phyloP scores from a whole-genome alignment of 2,329 filamentous ascomycete genomes.

The Fusarium sp. region DNA sequence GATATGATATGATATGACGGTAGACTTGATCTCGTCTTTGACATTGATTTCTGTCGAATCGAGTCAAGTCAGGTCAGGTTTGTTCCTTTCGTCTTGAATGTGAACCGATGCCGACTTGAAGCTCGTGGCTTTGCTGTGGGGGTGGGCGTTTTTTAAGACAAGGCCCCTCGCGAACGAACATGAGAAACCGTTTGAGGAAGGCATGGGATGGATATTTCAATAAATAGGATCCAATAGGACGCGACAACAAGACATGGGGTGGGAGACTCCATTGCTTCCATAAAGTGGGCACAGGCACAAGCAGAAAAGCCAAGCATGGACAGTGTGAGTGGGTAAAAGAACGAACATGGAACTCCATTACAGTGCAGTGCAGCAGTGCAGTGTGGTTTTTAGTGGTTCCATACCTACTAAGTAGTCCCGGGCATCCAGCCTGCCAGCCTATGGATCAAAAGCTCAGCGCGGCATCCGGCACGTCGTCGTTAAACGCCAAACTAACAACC shows the following conservation, averaged over 20 bases:
- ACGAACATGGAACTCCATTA: background rate
- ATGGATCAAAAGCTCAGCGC: slow-evolving; percentile 19
- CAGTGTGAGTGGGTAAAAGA: slow-evolving; percentile 9
- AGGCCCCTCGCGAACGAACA: slow-evolving; percentile 32
- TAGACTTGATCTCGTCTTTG: slow-evolving; percentile 1
- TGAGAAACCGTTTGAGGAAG: slow-evolving; percentile 38
- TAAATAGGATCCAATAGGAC: slow-evolving; percentile 30
- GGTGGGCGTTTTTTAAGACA: slow-evolving; percentile 39
- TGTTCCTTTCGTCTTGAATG: slow-evolving; percentile 10
- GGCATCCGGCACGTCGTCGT: slow-evolving; percentile 24
- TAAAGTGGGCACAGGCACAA: slow-evolving; percentile 19
- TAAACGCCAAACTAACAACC: slow-evolving; percentile 19
- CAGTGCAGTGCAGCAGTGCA: background rate
- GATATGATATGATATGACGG: background rate
- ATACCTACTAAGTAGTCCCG: too few relatives aligned
- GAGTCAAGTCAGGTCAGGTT: background rate
- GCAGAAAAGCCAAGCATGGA: slow-evolving; percentile 11
- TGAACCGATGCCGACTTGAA: slow-evolving; percentile 13
- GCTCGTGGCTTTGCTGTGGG: slow-evolving; percentile 32
- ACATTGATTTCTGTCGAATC: slow-evolving; percentile 8
- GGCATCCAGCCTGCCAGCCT: background rate
- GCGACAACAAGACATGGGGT: slow-evolving; percentile 19
- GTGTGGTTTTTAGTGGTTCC: background rate
- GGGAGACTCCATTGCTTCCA: slow-evolving; percentile 37
- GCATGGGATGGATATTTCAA: slow-evolving; percentile 24